Evolutionary conservation across 1,284 basidiomycete species (phyloP).

Genomic region (Xanthoconium separans): DNA sequence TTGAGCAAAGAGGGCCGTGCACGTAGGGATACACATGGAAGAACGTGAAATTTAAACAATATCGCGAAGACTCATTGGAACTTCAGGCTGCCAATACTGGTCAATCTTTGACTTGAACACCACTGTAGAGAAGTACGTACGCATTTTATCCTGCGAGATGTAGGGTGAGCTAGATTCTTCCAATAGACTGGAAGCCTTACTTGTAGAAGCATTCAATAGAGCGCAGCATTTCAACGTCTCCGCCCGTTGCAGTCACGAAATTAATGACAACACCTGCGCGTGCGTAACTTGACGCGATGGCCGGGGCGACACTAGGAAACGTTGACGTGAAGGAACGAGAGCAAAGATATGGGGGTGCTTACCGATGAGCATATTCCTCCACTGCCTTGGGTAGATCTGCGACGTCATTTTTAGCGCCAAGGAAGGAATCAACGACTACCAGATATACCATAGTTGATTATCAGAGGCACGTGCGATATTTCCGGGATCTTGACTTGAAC

Average conservation of each 20-base stretch:
- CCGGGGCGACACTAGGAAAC: conserved; percentile 66
- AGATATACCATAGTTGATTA: conserved; percentile 84
- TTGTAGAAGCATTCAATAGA: conserved; percentile 98
- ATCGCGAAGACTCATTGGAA: conserved; percentile 83
- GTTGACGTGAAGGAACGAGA: conserved; percentile 2
- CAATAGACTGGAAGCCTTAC: conserved; percentile 37
- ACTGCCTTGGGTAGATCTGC: conserved; percentile 91
- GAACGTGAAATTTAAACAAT: conserved; percentile 58
- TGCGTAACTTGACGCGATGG: conserved; percentile 75
- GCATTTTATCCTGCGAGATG: conserved; percentile 74
- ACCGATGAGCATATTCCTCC: conserved; percentile 94
- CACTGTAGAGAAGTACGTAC: conserved; percentile 44
- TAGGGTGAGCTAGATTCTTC: conserved; percentile 8
- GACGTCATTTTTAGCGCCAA: conserved; percentile 11
- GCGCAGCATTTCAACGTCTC: conserved; percentile 96
- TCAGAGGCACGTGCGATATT: conserved; percentile 84
- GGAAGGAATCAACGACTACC: not conserved
- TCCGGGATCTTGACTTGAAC: conserved; percentile 88
- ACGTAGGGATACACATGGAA: conserved; percentile 72
- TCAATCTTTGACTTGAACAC: conserved; percentile 11
- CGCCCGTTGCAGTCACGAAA: conserved; percentile 94
- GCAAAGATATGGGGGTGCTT: conserved; percentile 20
- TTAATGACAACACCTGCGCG: conserved; percentile 90
- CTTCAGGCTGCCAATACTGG: conserved; percentile 64
- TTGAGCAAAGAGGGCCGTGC: conserved; percentile 25